Conservation (phyloP, 768 basidiomycete genomes). For the Russula brevipes region DNA sequence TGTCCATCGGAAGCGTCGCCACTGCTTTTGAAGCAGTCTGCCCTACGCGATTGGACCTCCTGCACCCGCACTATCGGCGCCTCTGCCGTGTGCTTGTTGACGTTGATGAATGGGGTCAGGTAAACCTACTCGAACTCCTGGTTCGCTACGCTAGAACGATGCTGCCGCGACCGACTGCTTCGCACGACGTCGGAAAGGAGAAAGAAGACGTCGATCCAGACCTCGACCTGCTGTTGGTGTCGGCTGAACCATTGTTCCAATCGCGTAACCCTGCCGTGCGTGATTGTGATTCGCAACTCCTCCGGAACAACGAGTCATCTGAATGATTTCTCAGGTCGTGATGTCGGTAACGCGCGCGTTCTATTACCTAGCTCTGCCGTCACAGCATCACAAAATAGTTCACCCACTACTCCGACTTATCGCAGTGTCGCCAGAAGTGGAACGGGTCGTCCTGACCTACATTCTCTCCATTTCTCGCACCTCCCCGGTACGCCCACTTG, state of each 20-base stretch:
- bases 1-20: constrained; percentile 82
- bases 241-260: constrained; percentile 72
- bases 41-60: constrained; percentile 76
- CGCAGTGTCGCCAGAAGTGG: constrained; percentile 61
- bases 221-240: constrained; percentile 65
- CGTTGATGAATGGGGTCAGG: constrained; percentile 96
- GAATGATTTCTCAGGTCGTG: constrained; percentile 53
- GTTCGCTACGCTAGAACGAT: constrained; percentile 79
- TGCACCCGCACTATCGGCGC: constrained; percentile 85
- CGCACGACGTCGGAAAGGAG: constrained; percentile 30
- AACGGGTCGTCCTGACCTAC: constrained; percentile 70
- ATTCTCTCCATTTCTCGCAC: constrained; percentile 57
- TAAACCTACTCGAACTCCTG: constrained; percentile 70
- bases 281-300: constrained; percentile 1
- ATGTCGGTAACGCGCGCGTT: constrained; percentile 67
- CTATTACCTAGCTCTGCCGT: constrained; percentile 65
- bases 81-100: constrained; percentile 82
- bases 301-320: background rate
- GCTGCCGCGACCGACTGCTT: constrained; percentile 57
- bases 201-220: constrained; percentile 73
- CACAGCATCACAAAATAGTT: constrained; percentile 51
- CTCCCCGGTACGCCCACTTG: constrained; percentile 52
- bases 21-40: constrained; percentile 86
- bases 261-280: constrained; percentile 84
- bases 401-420: constrained; percentile 73